Percentiles rank a stretch among this genome's conserved stretches.
Conservation (phyloP, 108 stramenopile species). For the Poteriospumella lacustris region DNA sequence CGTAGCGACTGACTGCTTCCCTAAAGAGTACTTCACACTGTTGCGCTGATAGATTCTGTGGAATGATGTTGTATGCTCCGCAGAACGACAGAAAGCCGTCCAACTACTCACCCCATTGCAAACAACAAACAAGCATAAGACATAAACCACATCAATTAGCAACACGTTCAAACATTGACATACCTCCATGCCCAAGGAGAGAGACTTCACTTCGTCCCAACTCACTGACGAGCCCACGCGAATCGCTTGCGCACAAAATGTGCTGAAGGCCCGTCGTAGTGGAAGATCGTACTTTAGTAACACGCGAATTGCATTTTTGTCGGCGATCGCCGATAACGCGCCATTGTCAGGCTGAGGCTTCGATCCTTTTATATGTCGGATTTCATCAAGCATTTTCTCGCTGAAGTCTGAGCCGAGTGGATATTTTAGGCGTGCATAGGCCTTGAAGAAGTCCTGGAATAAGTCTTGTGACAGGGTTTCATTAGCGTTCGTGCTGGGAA, state of each 20-base stretch:
- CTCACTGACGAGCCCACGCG: not conserved
- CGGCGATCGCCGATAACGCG: not conserved
- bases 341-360: not conserved
- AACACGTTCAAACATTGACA: not conserved
- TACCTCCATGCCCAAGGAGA: constrained; percentile 14
- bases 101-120: not conserved
- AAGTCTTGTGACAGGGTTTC: not conserved
- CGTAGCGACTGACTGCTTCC: not conserved
- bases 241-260: not conserved
- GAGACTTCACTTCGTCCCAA: not conserved
- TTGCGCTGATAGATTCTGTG: not conserved
- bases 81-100: not conserved
- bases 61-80: not conserved
- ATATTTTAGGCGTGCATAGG: not conserved
- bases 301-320: not conserved
- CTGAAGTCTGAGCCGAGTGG: not conserved
- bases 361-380: not conserved
- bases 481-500: not conserved
- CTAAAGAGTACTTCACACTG: constrained; percentile 7
- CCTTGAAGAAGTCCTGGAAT: not conserved
- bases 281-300: not conserved
- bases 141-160: not conserved
- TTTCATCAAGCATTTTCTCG: not conserved
- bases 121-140: not conserved
- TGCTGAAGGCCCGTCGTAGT: not conserved